Evolutionary conservation across 164 flowering plant species (phyloP).

Genomic region (Vitis amurensis): DNA sequence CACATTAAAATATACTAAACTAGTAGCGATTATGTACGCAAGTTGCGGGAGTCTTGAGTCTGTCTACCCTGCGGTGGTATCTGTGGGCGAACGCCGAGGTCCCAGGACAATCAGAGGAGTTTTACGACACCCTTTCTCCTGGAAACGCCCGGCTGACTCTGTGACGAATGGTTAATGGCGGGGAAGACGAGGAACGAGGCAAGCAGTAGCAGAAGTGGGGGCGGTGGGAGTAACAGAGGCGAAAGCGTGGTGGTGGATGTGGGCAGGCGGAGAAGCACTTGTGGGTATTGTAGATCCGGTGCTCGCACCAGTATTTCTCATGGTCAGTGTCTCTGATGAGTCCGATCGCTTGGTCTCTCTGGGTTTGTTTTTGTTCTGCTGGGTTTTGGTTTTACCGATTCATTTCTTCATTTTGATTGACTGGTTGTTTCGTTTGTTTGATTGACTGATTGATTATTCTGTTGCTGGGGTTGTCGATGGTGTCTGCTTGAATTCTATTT

Average conservation of each 20-base stretch:
- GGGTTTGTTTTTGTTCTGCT: not conserved
- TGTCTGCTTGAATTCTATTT: too few species aligned
- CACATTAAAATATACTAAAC: too few species aligned
- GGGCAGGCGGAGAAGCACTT: constrained; percentile 56
- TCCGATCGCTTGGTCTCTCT: not conserved
- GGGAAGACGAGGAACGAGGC: constrained; percentile 44
- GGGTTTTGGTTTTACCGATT: not conserved
- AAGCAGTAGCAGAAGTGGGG: constrained; percentile 44
- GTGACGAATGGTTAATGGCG: constrained; percentile 21
- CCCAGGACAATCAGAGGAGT: too few species aligned
- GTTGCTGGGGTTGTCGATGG: too few species aligned
- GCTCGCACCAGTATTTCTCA: constrained; percentile 54
- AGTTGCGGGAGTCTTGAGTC: not conserved
- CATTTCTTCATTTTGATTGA: not conserved
- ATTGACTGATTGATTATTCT: not conserved
- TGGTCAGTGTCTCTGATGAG: constrained; percentile 35
- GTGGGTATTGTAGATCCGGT: constrained; percentile 81
- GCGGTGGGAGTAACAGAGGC: constrained; percentile 21
- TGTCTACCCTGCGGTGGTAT: too few species aligned
- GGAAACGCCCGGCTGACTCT: not conserved
- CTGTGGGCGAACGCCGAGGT: too few species aligned
- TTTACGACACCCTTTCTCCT: too few species aligned
- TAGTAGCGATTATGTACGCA: not conserved
- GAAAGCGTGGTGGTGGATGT: constrained; percentile 59
- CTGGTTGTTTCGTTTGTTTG: not conserved